Base-by-base conservation (phyloP, 805 yeast species). In the Starmerella sirachaensis region DNA sequence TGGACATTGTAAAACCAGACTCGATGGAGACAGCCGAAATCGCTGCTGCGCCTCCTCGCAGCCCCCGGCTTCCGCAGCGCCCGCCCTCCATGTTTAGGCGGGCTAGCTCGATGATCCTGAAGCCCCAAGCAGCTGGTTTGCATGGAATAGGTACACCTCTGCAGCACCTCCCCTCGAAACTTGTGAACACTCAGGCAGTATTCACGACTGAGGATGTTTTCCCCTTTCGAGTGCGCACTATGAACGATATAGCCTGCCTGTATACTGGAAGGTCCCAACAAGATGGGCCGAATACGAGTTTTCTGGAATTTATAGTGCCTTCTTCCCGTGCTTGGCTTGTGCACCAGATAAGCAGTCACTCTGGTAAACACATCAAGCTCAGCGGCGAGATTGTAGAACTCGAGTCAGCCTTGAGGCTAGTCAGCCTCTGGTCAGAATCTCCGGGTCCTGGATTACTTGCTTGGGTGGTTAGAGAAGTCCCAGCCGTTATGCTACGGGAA, bases 381-480 rank as follows among this genome's bases (percentile, higher is more conserved):
- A 18, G 41, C 21, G 49, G 49, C 3, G 35, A 38, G 19, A 27
- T 45, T 5, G 27, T 38, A 2, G 48, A 40, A 16, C 16, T 43
- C 5, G 79, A 80, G 13, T 69, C 68, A 33, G 69, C 69, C 20
- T n/a, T n/a, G n/a, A n/a, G n/a, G n/a, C 77, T 93, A 80, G 85
- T 94, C 9, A 80, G 94, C 0, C 58, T 86, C 39, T 88, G 95
- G 95, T 93, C 91, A 0, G 85, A 85, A 51, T 74, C 76, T 47
- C 77, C 76, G 3, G 72, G 18, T 12, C 6, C 29, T 5, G 47
- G 32, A 30, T 58, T 81, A 38, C 68, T 85, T 37, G 78, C 84
- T 34, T 76, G 91, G 62, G 83, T 83, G 63, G 77, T 86, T 53
- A 94, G 85, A 52, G 91, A 83, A 53, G 83, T 85, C 12, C 41